A percentile compares a stretch with the other conserved stretches of the same genome.
Evolutionary conservation across 495 filamentous ascomycete species (phyloP).

Genomic region (Pseudomonodictys pantanalensis): DNA sequence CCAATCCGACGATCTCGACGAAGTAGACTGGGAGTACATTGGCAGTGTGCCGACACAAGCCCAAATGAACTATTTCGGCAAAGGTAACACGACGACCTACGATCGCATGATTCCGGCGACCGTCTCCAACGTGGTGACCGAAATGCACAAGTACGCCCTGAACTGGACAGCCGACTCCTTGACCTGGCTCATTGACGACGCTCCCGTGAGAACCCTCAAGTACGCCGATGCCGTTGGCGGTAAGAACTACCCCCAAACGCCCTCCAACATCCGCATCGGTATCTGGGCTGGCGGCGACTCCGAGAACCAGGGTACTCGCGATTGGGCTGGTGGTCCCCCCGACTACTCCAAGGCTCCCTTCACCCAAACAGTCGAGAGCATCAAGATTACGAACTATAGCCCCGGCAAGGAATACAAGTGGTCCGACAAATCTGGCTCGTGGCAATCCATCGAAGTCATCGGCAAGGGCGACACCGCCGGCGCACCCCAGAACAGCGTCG

Average conservation of each 20-base stretch:
- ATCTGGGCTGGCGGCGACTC: conserved; percentile 86
- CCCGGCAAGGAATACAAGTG: conserved; percentile 67
- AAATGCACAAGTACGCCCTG: conserved; percentile 79
- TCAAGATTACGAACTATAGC: conserved; percentile 64
- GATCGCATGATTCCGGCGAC: conserved; percentile 60
- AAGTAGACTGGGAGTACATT: conserved; percentile 72
- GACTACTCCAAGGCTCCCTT: conserved; percentile 69
- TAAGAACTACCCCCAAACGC: conserved; percentile 75
- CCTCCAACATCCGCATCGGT: conserved; percentile 78
- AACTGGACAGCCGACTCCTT: conserved; percentile 73
- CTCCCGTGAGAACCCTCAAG: conserved; percentile 63
- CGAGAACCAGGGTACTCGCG: conserved; percentile 45
- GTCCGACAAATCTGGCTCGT: conserved; percentile 58
- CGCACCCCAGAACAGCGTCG: conserved; percentile 9
- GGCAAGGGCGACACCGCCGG: conserved; percentile 19
- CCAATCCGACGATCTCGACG: conserved; percentile 80
- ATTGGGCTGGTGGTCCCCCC: conserved; percentile 79
- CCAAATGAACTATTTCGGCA: conserved; percentile 85
- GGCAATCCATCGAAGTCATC: conserved; percentile 39
- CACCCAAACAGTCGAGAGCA: conserved; percentile 70
- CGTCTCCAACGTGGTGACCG: conserved; percentile 51
- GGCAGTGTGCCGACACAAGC: conserved; percentile 58
- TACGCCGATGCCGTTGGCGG: conserved; percentile 57
- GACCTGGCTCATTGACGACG: conserved; percentile 71
- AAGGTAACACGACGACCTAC: conserved; percentile 66